Evolutionary conservation across 352 stramenopile genomes (phyloP).

Genomic region (Globisporangium barbulae): DNA sequence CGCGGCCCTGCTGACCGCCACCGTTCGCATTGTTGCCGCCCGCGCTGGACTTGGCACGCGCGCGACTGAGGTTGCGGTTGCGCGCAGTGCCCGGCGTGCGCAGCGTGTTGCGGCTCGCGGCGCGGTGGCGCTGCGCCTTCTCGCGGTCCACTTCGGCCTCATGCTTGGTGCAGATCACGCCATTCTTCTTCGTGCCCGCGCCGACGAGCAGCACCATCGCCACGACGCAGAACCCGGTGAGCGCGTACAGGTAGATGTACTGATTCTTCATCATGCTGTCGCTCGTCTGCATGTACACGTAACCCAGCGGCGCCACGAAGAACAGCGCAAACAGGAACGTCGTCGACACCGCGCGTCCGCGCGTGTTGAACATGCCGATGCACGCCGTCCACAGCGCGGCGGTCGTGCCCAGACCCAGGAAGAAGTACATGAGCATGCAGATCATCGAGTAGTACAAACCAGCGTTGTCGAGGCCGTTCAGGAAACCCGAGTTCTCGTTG

Average conservation of each 20-base stretch:
- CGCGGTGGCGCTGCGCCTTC: conserved; percentile 34
- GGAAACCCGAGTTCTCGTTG: conserved; percentile 48
- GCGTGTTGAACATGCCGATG: conserved; percentile 62
- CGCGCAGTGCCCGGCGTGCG: conserved; percentile 45
- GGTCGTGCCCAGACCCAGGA: conserved; percentile 65
- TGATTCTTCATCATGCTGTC: conserved; percentile 34
- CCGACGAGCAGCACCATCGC: conserved; percentile 41
- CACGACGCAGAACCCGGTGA: conserved; percentile 40
- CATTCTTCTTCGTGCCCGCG: conserved; percentile 58
- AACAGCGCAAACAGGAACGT: conserved; percentile 57
- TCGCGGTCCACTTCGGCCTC: conserved; percentile 47
- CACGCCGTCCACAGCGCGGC: conserved; percentile 58
- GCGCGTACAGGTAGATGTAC: conserved; percentile 56
- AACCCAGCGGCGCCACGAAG: conserved; percentile 44
- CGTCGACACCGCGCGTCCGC: conserved; percentile 45
- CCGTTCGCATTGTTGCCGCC: conserved; percentile 25
- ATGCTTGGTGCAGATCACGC: conserved; percentile 48
- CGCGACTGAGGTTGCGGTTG: conserved; percentile 53
- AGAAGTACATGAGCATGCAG: conserved; percentile 72
- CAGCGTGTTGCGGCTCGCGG: conserved; percentile 31
- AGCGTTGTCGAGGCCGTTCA: conserved; percentile 34
- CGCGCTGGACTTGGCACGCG: conserved; percentile 53
- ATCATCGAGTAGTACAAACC: conserved; percentile 58
- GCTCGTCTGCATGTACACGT: conserved; percentile 54
- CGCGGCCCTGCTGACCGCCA: background rate